Base-by-base conservation (phyloP, 192 early-diverging fungal species). In the Endogone sp. region DNA sequence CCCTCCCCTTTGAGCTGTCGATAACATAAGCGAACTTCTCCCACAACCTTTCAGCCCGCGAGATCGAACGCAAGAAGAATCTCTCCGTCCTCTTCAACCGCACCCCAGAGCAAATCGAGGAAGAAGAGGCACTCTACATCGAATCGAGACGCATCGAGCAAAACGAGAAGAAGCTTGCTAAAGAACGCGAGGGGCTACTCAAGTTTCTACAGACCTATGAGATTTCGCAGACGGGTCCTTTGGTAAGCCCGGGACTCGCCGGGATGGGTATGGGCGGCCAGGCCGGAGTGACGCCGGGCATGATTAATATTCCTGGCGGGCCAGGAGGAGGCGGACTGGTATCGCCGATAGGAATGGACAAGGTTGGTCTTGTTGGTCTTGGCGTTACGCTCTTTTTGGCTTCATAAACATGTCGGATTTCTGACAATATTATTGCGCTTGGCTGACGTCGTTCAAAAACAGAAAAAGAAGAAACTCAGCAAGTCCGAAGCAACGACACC, bases 141-240 rank as follows among this genome's bases (percentile, higher is more conserved):
- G 93, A 96, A 73, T 87, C 91, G 10, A 84, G 90, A 16, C 85
- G 90, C 49, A 88, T 94, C 20, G 93, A 97, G 68, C 84, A 85
- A 29, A 92, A 93, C 64, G 93, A 95, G 75, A 84, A 84, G 29
- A 82, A 88, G 61, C 82, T 93, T 60, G 79, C 86, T 2, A 84
- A 84, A 28, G 93, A 97, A 70, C 91, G 95, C 27, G 93, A 95
- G 66, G 79, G 81, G 61, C 68, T 97, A 68, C 78, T 93, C 27
- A 86, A 87, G 32, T 76, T 91, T 25, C 82, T 87, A 61, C 78
- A 77, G 49, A 72, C 80, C 1, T 72, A 84, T 58, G 81, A 86
- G 64, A 79, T 84, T 22, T 74, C 79, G 30, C 73, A 71, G 32
- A 58, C 59, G 2, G 71, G 68, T 20, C 65, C 68, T 4, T 70